Base-by-base conservation (phyloP, 2,329 filamentous ascomycete genomes). In the Colletotrichum abscissum region DNA sequence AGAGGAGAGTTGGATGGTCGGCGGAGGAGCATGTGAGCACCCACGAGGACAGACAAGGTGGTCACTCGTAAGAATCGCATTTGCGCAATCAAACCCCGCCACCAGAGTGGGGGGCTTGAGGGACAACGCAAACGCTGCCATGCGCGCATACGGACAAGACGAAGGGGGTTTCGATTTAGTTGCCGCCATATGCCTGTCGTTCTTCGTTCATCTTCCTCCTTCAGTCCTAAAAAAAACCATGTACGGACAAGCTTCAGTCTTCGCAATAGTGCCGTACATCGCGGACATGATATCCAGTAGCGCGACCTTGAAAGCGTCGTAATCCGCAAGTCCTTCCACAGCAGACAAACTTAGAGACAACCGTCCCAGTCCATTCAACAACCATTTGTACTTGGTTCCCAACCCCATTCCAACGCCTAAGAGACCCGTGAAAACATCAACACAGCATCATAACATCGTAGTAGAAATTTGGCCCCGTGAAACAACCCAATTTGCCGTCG, bases 401-500 rank as follows among this genome's bases (percentile, higher is more conserved):
- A 33, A 33, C 56, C 71, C 67, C 42, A 30, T 66, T 66, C 56
- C 62, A 70, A 73, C 67, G 60, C 67, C 71, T 52, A 65, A 62
- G 56, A 71, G 67, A 70, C 54, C 69, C 60, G 52, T 54, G 67
- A 73, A 73, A 73, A 70, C 35, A 62, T 69, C 67, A 66, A 73
- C 67, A 71, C 59, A 66, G 69, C 71, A 71, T 73, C 71, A 73
- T 73, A 73, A 73, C 71, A 71, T 73, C 71, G 28, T 73, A 62
- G 71, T 65, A 73, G 55, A 73, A 66, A 57, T 49, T 55, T 56
- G 52, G 60, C 54, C 46, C 55, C 54, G n/a, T 65, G 59, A 70
- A 73, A 66, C 71, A 73, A 73, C 56, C 60, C 71, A 63, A 66
- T 66, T 66, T 71, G 67, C 71, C 62, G 57, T 60, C 49, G 49